phyloP scores from a whole-genome alignment of 805 yeast genomes.

The Kodamaea sagamina region DNA sequence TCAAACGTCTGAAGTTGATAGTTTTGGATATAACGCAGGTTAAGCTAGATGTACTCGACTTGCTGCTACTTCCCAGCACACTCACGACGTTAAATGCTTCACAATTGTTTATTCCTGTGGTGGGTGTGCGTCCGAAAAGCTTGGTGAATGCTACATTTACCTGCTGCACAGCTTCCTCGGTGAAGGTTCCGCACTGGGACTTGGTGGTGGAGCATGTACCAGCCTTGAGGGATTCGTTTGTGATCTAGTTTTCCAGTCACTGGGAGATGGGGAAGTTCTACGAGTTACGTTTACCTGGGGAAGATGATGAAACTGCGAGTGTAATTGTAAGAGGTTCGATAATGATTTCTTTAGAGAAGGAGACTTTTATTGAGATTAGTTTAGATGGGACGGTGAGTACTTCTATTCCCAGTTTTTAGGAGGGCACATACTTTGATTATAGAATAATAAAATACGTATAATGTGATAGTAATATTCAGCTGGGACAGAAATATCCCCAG shows the following conservation, averaged over 20 bases:
- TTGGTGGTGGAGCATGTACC: not conserved
- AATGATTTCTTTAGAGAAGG: not conserved
- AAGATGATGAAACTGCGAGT: not conserved
- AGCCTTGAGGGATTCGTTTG: not conserved
- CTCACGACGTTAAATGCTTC: not conserved
- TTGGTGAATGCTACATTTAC: not conserved
- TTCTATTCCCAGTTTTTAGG: too few relatives aligned
- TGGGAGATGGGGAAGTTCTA: constrained; percentile 2
- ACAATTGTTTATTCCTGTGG: not conserved
- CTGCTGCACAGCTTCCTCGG: not conserved
- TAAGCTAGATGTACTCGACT: not conserved
- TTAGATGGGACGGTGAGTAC: too few relatives aligned
- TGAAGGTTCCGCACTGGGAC: not conserved
- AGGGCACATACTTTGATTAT: too few relatives aligned
- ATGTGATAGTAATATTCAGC: too few relatives aligned
- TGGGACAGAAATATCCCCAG: too few relatives aligned
- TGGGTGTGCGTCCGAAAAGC: not conserved
- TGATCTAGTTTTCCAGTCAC: not conserved
- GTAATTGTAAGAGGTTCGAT: not conserved
- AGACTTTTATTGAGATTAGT: too few relatives aligned
- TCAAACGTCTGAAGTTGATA: not conserved
- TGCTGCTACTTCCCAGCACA: not conserved
- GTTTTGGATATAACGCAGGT: not conserved
- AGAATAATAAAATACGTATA: too few relatives aligned
- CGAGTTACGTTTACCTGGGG: not conserved